Conservation (phyloP, 306 rosid species). For the Prosopis cineraria region DNA sequence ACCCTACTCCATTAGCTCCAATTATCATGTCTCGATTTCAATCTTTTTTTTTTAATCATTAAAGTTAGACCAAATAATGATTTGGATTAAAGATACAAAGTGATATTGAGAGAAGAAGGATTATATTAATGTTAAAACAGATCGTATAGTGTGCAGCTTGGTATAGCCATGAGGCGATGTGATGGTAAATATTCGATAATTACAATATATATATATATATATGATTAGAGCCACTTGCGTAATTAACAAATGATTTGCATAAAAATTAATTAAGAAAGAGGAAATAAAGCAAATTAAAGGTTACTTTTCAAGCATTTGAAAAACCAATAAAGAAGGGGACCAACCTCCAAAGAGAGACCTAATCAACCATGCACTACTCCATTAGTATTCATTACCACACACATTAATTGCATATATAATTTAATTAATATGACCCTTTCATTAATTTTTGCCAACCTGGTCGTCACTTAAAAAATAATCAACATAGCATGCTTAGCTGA, state of each 20-base stretch:
- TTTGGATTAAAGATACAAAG: too few species aligned
- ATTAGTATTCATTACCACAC: background rate
- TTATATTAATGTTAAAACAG: too few species aligned
- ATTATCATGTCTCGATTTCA: background rate
- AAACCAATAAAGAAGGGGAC: constrained; percentile 12
- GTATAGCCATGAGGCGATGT: background rate
- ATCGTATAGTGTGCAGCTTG: too few species aligned
- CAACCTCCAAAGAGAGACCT: background rate
- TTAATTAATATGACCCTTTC: background rate
- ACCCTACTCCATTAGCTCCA: background rate
- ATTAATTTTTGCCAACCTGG: background rate
- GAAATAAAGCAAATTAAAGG: background rate
- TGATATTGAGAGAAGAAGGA: too few species aligned
- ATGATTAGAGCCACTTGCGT: background rate
- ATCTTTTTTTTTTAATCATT: background rate
- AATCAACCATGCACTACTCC: background rate
- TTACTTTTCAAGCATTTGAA: background rate
- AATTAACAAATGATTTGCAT: background rate
- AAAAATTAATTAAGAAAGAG: background rate
- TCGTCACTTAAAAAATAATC: background rate
- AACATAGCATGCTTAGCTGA: background rate
- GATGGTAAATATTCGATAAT: background rate
- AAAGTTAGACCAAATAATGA: background rate
- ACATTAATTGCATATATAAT: background rate
- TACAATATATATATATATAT: too few species aligned